These are phyloP conservation scores for Candida loeiensis DNA, from an alignment of 805 yeast species.

Conservation along the genomic window DNA sequence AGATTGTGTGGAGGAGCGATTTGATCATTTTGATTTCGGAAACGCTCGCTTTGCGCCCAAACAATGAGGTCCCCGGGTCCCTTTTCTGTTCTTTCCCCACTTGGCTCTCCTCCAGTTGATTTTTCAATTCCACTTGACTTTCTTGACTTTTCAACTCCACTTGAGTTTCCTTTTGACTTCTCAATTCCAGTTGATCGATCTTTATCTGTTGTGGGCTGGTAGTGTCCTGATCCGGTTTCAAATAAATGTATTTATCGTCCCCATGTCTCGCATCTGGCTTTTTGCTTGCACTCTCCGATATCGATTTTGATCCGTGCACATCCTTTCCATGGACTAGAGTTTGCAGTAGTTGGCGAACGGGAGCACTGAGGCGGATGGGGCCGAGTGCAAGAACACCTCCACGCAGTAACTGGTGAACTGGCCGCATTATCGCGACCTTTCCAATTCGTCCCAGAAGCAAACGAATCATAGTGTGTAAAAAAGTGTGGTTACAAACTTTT, in stretches of 20 bases:
- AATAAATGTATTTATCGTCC: no score
- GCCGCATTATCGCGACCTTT: neutral
- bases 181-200: no score
- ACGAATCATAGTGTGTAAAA: neutral
- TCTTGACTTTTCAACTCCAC: neutral
- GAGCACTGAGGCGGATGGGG: neutral
- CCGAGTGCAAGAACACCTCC: neutral
- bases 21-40: constrained; percentile 52
- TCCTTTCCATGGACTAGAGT: no score
- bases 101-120: neutral
- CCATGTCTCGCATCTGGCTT: no score
- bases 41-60: constrained; percentile 4
- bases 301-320: neutral
- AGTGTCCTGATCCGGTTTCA: no score
- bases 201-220: no score
- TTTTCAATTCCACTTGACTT: neutral
- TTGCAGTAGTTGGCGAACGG: neutral
- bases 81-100: neutral
- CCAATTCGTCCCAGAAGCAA: neutral
- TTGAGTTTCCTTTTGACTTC: no score
- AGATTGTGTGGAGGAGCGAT: constrained; percentile 64
- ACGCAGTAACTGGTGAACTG: neutral
- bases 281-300: no score
- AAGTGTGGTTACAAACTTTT: neutral
- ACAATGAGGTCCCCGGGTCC: neutral